Evolutionary conservation across 78 protist genomes (phyloP).

Genomic region (Salpingoeca rosetta): DNA sequence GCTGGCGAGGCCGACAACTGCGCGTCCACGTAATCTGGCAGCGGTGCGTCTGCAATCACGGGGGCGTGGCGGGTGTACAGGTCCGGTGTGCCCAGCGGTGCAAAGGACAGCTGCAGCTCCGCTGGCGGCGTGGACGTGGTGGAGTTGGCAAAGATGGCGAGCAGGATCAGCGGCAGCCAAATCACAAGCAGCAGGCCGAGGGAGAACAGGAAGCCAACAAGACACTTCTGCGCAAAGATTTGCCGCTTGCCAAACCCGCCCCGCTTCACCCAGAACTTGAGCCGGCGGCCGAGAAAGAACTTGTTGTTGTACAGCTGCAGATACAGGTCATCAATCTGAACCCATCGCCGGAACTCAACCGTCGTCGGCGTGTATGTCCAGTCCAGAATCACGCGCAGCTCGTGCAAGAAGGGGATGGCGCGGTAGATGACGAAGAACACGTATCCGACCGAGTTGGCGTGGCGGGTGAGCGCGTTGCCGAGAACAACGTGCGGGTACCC

Average conservation of each 20-base stretch:
- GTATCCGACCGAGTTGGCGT: neutral
- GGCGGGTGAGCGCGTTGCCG: neutral
- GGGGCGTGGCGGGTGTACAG: too few species aligned
- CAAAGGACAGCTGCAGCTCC: too few species aligned
- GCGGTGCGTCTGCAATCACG: too few species aligned
- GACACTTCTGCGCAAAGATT: slow-evolving; percentile 1
- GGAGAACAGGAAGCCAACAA: slow-evolving; percentile 42
- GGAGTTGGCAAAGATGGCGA: neutral
- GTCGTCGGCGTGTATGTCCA: slow-evolving; percentile 66
- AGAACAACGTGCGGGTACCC: neutral
- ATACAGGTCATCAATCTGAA: slow-evolving; percentile 56
- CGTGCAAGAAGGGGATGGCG: slow-evolving; percentile 68
- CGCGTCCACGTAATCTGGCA: too few species aligned
- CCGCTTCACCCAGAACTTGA: neutral
- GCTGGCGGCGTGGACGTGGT: neutral
- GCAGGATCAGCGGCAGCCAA: slow-evolving; percentile 55
- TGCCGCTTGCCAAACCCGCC: neutral
- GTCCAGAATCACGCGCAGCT: slow-evolving; percentile 60
- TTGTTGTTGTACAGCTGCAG: neutral
- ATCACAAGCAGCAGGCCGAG: slow-evolving; percentile 39
- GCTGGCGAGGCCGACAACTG: too few species aligned
- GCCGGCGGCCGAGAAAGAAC: neutral
- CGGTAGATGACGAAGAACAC: slow-evolving; percentile 2
- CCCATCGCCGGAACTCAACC: slow-evolving; percentile 46
- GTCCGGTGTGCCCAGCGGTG: too few species aligned